A percentile compares a stretch with the other conserved stretches of the same genome.
These are phyloP conservation scores for Xanthoparmelia taractica DNA, from an alignment of 495 filamentous ascomycete species.

Conservation along the genomic window DNA sequence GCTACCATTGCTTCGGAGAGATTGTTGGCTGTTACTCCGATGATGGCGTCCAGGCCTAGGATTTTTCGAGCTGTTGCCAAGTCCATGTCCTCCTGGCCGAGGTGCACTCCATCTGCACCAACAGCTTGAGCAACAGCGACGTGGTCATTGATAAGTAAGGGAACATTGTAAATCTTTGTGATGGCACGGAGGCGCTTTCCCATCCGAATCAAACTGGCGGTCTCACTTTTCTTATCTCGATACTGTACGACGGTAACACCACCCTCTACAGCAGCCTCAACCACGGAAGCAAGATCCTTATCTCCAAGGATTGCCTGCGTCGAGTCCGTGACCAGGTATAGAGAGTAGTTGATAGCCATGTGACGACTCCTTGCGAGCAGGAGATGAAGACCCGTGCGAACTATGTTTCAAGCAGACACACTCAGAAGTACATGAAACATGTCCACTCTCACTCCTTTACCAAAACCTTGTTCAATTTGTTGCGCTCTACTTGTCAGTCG, in stretches of 20 bases:
- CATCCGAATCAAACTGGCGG: constrained; percentile 59
- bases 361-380: neutral
- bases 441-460: neutral
- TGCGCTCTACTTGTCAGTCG: neutral
- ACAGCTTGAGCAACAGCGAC: constrained; percentile 83
- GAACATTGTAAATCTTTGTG: constrained; percentile 59
- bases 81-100: constrained; percentile 91
- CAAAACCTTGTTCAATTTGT: neutral
- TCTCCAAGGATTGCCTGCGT: constrained; percentile 67
- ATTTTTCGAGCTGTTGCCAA: constrained; percentile 59
- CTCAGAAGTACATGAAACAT: neutral
- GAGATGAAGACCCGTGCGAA: neutral
- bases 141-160: constrained; percentile 92
- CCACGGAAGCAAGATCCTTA: constrained; percentile 61
- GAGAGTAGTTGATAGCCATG: constrained; percentile 46
- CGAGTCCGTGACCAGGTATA: constrained; percentile 93
- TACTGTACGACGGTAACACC: constrained; percentile 87
- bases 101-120: constrained; percentile 82
- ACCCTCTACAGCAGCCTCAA: constrained; percentile 68
- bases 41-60: constrained; percentile 62
- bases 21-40: constrained; percentile 66
- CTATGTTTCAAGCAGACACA: neutral
- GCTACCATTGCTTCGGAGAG: constrained; percentile 60
- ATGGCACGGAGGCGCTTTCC: constrained; percentile 63
- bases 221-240: constrained; percentile 79